Base-by-base conservation (phyloP, 495 filamentous ascomycete species). In the Pyrenopolyporus hunteri region DNA sequence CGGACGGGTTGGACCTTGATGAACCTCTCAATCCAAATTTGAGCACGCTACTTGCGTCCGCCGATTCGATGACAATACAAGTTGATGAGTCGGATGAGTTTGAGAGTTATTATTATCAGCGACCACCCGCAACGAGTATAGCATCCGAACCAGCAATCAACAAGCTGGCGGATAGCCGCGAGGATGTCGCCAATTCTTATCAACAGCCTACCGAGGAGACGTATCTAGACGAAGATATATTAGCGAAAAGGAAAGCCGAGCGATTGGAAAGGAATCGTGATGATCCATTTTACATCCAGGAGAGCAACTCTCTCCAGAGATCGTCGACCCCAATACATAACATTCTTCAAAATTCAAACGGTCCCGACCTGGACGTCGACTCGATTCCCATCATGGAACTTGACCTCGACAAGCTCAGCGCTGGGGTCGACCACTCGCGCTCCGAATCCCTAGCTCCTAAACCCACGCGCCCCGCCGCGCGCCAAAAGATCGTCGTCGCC, bases 321-420 rank as follows among this genome's bases (percentile, higher is more conserved):
- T 72, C 74, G 1, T 87, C 84, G 0, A 91, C 89, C 0, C 87
- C 89, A 2, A 82, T 90, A 50, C 86, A 90, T 66, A 87, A 86
- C 49, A 86, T 91, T 32, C 77, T 92, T 0, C 79, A 83, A 55
- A 82, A 75, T 23, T 83, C 84, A 25, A 89, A 91, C 63, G 87
- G 86, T 1, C 85, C 87, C 6, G 88, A 85, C 23, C 74, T 97
- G 11, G 94, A 98, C 69, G 82, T 98, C 44, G 94, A 98, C 70
- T 83, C 89, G 10, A 98, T 98, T 57, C 94, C 94, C 1, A 93
- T 98, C 58, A 91, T 98, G 82, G 86, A 95, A 63, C 83, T 98
- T 19, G 85, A 93, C 65, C 78, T 96, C 19, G 85, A 83, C 2
- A 82, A 81, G 45, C 39, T 74, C 11, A 62, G 69, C 44, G 37